A percentile compares a stretch with the other conserved stretches of the same genome.
Conservation (phyloP, 2,329 filamentous ascomycete genomes). For the Beauveria asiatica region DNA sequence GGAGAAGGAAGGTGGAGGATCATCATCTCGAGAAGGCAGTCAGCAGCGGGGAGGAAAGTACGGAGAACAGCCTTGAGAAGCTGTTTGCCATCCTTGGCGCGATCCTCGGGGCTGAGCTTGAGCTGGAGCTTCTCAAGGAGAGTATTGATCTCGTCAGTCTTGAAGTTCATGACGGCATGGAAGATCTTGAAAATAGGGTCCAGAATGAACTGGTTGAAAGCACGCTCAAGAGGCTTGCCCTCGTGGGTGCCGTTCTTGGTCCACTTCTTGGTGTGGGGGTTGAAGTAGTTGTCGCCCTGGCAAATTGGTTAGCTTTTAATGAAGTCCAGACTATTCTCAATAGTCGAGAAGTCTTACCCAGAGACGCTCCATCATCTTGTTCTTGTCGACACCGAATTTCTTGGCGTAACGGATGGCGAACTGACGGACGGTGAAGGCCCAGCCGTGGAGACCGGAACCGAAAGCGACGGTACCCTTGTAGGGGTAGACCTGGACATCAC, state of each 20-base stretch:
- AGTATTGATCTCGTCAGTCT: slow-evolving; percentile 79
- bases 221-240: slow-evolving; percentile 88
- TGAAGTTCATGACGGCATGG: slow-evolving; percentile 93
- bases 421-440: slow-evolving; percentile 98
- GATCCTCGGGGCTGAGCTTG: slow-evolving; percentile 81
- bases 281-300: slow-evolving; percentile 96
- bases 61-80: slow-evolving; percentile 97
- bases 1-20: slow-evolving; percentile 97
- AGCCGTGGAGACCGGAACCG: slow-evolving; percentile 98
- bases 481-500: slow-evolving; percentile 98
- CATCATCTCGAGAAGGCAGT: slow-evolving; percentile 99
- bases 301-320: background rate
- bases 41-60: slow-evolving; percentile 96
- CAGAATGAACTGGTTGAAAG: slow-evolving; percentile 99
- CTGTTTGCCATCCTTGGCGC: slow-evolving; percentile 91
- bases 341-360: slow-evolving; percentile 59
- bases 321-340: background rate
- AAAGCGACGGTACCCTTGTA: slow-evolving; percentile 97
- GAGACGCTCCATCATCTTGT: slow-evolving; percentile 99
- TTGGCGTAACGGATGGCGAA: slow-evolving; percentile 95
- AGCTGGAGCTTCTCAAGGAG: slow-evolving; percentile 91
- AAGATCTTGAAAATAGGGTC: slow-evolving; percentile 99
- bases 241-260: slow-evolving; percentile 77
- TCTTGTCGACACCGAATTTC: slow-evolving; percentile 99
- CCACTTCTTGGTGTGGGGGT: slow-evolving; percentile 99